A percentile compares a stretch with the other conserved stretches of the same genome.
These are phyloP conservation scores for Botrytis galanthina DNA, from an alignment of 2,329 filamentous ascomycete species.

Conservation along the genomic window DNA sequence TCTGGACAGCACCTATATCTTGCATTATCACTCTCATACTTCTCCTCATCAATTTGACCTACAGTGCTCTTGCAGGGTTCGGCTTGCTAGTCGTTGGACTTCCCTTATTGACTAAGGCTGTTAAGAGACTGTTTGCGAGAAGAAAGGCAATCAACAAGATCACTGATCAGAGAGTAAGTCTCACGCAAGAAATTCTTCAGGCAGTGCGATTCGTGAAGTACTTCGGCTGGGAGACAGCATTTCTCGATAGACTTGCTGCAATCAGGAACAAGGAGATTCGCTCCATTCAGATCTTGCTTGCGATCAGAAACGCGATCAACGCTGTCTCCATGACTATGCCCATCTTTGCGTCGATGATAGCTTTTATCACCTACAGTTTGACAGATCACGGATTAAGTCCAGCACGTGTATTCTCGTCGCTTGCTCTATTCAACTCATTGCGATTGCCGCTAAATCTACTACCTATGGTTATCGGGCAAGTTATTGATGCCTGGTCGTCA, in stretches of 20 bases:
- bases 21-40: slow-evolving; percentile 76
- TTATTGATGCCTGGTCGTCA: slow-evolving; percentile 85
- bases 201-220: slow-evolving; percentile 94
- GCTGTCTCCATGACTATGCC: slow-evolving; percentile 59
- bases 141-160: slow-evolving; percentile 85
- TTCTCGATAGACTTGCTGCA: slow-evolving; percentile 70
- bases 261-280: slow-evolving; percentile 75
- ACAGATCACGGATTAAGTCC: slow-evolving; percentile 67
- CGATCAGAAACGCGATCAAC: slow-evolving; percentile 65
- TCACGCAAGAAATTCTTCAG: slow-evolving; percentile 89
- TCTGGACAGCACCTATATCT: slow-evolving; percentile 81
- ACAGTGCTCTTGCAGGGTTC: slow-evolving; percentile 87
- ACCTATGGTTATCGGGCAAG: slow-evolving; percentile 82
- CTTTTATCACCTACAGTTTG: slow-evolving; percentile 80
- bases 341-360: slow-evolving; percentile 91
- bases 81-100: slow-evolving; percentile 75
- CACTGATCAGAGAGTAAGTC: slow-evolving; percentile 84
- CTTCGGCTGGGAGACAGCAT: slow-evolving; percentile 92
- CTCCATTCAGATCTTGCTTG: slow-evolving; percentile 79
- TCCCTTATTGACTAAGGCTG: slow-evolving; percentile 73
- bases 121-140: slow-evolving; percentile 72
- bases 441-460: slow-evolving; percentile 87
- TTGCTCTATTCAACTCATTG: slow-evolving; percentile 89
- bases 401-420: slow-evolving; percentile 83
- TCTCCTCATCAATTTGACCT: slow-evolving; percentile 81